phyloP scores from a whole-genome alignment of 2,329 filamentous ascomycete genomes.

The Alternaria sp. region DNA sequence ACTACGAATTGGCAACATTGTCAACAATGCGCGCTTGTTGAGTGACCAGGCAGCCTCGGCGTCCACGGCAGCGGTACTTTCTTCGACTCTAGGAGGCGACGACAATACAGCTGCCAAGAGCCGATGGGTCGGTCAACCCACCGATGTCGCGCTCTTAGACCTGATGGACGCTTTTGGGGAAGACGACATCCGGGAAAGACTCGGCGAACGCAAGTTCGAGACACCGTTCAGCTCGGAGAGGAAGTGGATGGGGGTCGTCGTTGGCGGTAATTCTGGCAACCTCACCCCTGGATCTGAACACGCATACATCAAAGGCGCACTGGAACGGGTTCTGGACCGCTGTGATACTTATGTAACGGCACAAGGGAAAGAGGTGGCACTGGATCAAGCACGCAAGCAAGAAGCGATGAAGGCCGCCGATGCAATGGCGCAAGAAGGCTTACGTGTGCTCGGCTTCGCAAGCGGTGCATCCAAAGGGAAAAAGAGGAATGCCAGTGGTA shows the following conservation, averaged over 20 bases:
- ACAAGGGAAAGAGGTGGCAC: constrained; percentile 83
- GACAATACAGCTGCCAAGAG: constrained; percentile 73
- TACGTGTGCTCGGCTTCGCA: constrained; percentile 91
- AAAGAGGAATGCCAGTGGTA: constrained; percentile 39
- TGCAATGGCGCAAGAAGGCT: constrained; percentile 83
- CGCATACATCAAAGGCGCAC: constrained; percentile 93
- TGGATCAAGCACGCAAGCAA: constrained; percentile 77
- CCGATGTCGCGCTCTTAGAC: constrained; percentile 96
- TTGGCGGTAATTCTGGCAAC: constrained; percentile 60
- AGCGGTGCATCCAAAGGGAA: constrained; percentile 68
- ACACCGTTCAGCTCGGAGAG: constrained; percentile 96
- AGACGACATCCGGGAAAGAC: constrained; percentile 85
- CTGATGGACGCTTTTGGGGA: constrained; percentile 89
- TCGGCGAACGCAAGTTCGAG: constrained; percentile 82
- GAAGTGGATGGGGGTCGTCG: constrained; percentile 98
- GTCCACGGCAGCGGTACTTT: constrained; percentile 79
- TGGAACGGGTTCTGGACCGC: constrained; percentile 83
- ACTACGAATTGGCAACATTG: constrained; percentile 91
- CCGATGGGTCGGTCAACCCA: constrained; percentile 95
- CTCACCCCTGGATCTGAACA: constrained; percentile 70
- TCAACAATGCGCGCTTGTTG: constrained; percentile 88
- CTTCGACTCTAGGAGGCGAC: constrained; percentile 73
- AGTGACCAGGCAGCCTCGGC: constrained; percentile 74
- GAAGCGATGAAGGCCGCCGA: constrained; percentile 82
- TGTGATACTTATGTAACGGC: constrained; percentile 90